These are phyloP conservation scores for Cladobotryum protrusum DNA, from an alignment of 2,329 filamentous ascomycete species.

Conservation along the genomic window DNA sequence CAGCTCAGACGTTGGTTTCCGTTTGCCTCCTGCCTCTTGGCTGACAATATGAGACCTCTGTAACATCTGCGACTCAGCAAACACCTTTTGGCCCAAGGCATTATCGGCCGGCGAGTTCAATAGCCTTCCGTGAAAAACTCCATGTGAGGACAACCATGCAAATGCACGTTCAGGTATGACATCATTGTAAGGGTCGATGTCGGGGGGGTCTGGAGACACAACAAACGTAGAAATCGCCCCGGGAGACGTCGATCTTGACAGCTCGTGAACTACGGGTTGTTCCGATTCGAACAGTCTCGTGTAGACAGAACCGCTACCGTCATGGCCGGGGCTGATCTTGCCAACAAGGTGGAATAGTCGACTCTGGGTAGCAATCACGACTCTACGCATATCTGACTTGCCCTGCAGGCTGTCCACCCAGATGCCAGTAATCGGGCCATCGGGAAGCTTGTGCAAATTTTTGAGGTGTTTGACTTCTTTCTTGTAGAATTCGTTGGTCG, in stretches of 20 bases:
- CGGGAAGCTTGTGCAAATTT: constrained; percentile 71
- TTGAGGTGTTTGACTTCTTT: constrained; percentile 92
- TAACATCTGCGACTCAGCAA: constrained; percentile 73
- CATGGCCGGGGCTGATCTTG: constrained; percentile 65
- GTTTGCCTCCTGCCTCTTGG: constrained; percentile 58
- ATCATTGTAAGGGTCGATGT: constrained; percentile 49
- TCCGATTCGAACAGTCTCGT: constrained; percentile 83
- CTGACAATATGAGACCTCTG: constrained; percentile 66
- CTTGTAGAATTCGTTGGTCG: constrained; percentile 88
- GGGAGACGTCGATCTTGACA: constrained; percentile 47
- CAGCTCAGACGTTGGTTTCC: constrained; percentile 60
- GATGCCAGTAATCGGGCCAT: constrained; percentile 77
- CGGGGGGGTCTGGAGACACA: constrained; percentile 67
- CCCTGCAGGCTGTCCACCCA: constrained; percentile 71
- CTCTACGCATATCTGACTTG: constrained; percentile 64
- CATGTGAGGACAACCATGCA: constrained; percentile 85
- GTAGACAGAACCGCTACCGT: constrained; percentile 81
- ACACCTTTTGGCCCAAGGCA: constrained; percentile 65
- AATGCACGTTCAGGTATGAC: constrained; percentile 66
- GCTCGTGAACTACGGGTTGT: constrained; percentile 68
- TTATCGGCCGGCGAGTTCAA: constrained; percentile 53
- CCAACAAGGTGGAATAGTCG: constrained; percentile 77
- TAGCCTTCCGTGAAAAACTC: constrained; percentile 81
- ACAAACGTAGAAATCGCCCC: constrained; percentile 58
- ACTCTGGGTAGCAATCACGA: constrained; percentile 73